Conservation (phyloP, 169 alveolate species). For the Eimeria tenella region DNA sequence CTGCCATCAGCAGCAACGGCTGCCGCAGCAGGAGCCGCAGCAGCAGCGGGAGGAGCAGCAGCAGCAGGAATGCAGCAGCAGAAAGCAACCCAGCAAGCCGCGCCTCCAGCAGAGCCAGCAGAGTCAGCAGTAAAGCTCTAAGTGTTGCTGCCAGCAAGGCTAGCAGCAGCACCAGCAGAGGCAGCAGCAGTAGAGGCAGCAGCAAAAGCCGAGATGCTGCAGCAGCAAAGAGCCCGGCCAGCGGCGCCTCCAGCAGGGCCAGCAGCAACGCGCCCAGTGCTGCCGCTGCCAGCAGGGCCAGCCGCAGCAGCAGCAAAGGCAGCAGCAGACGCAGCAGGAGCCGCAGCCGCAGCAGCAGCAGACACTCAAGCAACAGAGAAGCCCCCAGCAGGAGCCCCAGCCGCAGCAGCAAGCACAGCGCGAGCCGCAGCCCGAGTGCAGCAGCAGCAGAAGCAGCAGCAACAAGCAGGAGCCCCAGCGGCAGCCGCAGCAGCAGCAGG, state of each 20-base stretch:
- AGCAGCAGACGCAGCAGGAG: background rate
- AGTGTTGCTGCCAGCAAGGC: background rate
- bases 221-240: too few relatives aligned
- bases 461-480: slow-evolving; percentile 21
- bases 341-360: slow-evolving; percentile 12
- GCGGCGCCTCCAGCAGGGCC: too few relatives aligned
- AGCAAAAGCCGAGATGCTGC: background rate
- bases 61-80: background rate
- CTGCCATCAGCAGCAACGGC: background rate
- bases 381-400: background rate
- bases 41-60: background rate
- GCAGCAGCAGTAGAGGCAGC: background rate
- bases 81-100: background rate
- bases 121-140: background rate
- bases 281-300: background rate
- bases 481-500: slow-evolving; percentile 6
- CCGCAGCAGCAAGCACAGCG: background rate
- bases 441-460: slow-evolving; percentile 35
- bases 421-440: slow-evolving; percentile 15
- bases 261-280: background rate
- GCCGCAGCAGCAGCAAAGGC: background rate
- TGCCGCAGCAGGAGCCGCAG: slow-evolving; percentile 11
- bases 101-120: background rate
- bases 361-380: background rate
- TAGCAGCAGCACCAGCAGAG: background rate